Evolutionary conservation across 352 stramenopile species (phyloP).

Genomic region (Phytophthora podocarpi): DNA sequence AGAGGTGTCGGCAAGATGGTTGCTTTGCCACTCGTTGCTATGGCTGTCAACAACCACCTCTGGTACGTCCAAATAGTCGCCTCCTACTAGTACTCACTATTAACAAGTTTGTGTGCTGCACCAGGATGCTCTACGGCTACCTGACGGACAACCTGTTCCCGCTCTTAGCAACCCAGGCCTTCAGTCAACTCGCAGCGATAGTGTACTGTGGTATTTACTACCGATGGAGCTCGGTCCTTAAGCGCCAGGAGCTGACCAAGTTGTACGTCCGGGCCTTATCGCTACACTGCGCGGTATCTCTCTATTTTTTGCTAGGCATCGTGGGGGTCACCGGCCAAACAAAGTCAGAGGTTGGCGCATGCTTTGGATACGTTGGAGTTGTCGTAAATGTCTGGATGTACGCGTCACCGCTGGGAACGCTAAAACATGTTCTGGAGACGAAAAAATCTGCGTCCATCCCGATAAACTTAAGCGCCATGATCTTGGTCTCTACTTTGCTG

Average conservation of each 20-base stretch:
- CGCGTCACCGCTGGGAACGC: slow-evolving; percentile 28
- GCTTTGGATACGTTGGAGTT: slow-evolving; percentile 30
- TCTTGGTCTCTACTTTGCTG: slow-evolving; percentile 41
- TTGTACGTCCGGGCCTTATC: slow-evolving; percentile 18
- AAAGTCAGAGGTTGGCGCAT: slow-evolving; percentile 22
- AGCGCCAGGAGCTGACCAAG: slow-evolving; percentile 20
- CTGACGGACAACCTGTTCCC: slow-evolving; percentile 29
- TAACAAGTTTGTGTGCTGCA: too few species aligned
- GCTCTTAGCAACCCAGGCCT: slow-evolving; percentile 28
- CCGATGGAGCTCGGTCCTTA: slow-evolving; percentile 21
- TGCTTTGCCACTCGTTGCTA: too few species aligned
- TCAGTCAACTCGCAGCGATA: slow-evolving; percentile 21
- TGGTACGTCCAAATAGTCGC: too few species aligned
- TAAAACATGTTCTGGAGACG: slow-evolving; percentile 25
- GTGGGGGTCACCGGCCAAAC: slow-evolving; percentile 37
- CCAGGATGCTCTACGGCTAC: slow-evolving; percentile 33
- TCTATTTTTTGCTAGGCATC: slow-evolving; percentile 45
- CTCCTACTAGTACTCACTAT: too few species aligned
- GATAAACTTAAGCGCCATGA: slow-evolving; percentile 48
- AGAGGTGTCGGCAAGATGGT: too few species aligned
- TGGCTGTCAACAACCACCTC: too few species aligned
- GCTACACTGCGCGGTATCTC: slow-evolving; percentile 24
- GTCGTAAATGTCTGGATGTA: slow-evolving; percentile 31
- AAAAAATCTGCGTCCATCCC: slow-evolving; percentile 50
- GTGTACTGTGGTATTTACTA: slow-evolving; percentile 36